Conservation (phyloP, 1,284 basidiomycete genomes). For the Acaromyces ingoldii region DNA sequence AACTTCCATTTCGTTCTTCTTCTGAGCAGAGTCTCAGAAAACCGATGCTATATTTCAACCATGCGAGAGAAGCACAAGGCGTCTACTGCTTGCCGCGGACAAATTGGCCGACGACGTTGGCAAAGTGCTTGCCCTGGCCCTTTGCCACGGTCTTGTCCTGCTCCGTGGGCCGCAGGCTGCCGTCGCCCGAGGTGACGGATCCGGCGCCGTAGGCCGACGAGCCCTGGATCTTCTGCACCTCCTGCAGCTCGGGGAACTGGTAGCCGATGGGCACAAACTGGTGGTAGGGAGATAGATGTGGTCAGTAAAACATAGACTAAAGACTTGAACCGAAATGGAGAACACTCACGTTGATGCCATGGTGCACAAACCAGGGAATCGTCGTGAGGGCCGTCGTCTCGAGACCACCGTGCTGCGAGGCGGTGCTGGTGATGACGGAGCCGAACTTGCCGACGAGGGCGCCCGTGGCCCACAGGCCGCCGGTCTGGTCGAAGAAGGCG, state of each 20-base stretch:
- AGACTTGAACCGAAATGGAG: background rate
- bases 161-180: slow-evolving; percentile 21
- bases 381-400: slow-evolving; percentile 41
- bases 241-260: slow-evolving; percentile 15
- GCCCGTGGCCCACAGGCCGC: slow-evolving; percentile 66
- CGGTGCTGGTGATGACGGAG: slow-evolving; percentile 62
- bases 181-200: slow-evolving; percentile 33
- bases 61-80: no score
- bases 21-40: no score
- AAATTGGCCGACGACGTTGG: no score
- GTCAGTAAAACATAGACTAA: no score
- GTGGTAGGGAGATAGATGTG: no score
- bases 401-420: slow-evolving; percentile 54
- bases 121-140: no score
- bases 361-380: slow-evolving; percentile 37
- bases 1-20: no score
- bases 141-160: slow-evolving; percentile 24
- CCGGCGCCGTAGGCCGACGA: slow-evolving; percentile 29
- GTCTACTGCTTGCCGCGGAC: no score
- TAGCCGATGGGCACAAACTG: slow-evolving; percentile 32
- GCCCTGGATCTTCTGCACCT: slow-evolving; percentile 22
- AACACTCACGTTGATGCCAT: slow-evolving; percentile 21
- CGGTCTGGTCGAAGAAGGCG: slow-evolving; percentile 68
- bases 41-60: no score
- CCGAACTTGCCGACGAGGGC: slow-evolving; percentile 73